phyloP scores from a whole-genome alignment of 768 basidiomycete species.

The Lyophyllum shimeji region DNA sequence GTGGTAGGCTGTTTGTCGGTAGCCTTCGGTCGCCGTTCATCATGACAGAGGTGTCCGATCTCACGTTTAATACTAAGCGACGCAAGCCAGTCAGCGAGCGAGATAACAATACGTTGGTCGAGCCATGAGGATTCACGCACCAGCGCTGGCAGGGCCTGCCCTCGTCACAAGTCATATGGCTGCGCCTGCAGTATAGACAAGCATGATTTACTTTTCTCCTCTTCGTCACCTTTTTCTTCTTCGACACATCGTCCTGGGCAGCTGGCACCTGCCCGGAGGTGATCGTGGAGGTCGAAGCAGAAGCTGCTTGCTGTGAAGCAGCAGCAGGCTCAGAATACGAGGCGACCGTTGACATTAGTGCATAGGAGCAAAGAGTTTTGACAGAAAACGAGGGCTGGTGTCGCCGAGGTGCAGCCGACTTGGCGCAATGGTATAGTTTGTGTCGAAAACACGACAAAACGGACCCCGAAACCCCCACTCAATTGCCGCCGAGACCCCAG shows the following conservation, averaged over 20 bases:
- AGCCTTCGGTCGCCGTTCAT: constrained; percentile 67
- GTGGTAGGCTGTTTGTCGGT: constrained; percentile 40
- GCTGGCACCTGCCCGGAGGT: background rate
- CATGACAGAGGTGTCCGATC: constrained; percentile 92
- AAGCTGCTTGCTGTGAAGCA: background rate
- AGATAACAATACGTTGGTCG: background rate
- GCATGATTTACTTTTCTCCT: constrained; percentile 90
- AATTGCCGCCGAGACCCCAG: background rate
- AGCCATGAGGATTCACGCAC: constrained; percentile 46
- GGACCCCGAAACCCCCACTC: background rate
- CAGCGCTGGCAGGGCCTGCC: constrained; percentile 91
- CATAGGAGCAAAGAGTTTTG: background rate
- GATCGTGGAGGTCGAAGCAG: background rate
- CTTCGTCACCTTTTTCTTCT: constrained; percentile 37
- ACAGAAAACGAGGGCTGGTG: background rate
- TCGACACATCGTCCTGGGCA: background rate
- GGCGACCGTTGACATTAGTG: background rate
- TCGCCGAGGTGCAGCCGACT: background rate
- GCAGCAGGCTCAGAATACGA: background rate
- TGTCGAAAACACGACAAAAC: background rate
- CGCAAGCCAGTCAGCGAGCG: background rate
- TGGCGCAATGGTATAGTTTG: background rate
- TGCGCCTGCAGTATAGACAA: constrained; percentile 88
- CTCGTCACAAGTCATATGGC: constrained; percentile 92
- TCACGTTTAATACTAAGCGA: constrained; percentile 84